Percentiles rank a stretch among this genome's conserved stretches.
Evolutionary conservation across 2,329 filamentous ascomycete genomes (phyloP).

Genomic region (Neospermospora avenae): DNA sequence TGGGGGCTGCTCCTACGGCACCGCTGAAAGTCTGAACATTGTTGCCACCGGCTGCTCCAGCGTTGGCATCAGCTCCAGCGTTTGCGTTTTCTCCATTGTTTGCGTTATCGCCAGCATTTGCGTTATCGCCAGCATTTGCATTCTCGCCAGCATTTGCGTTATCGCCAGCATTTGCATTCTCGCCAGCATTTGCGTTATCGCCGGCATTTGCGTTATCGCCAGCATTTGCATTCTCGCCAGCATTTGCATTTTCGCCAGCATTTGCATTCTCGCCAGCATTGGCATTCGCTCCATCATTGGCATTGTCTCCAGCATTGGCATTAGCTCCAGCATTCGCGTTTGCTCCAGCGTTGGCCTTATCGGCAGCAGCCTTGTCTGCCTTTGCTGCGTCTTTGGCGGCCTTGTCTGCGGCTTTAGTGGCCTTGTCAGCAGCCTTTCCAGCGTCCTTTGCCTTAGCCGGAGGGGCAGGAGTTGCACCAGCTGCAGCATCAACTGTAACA

Average conservation of each 20-base stretch:
- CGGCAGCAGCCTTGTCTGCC: no score
- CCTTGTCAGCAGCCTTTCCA: neutral
- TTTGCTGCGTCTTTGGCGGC: neutral
- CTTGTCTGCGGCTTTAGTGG: neutral
- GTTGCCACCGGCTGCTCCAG: constrained; percentile 30
- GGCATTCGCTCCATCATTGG: constrained; percentile 20
- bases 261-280: no score
- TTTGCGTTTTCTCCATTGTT: neutral
- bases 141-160: neutral
- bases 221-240: neutral
- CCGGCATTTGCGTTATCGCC: neutral
- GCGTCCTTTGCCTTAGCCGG: neutral
- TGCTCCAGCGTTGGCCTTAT: no score
- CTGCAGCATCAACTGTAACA: neutral
- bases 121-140: neutral
- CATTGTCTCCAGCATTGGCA: neutral
- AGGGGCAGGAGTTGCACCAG: neutral
- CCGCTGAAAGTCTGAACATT: constrained; percentile 43
- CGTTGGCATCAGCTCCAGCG: neutral
- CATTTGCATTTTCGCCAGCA: no score
- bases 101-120: no score
- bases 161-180: no score
- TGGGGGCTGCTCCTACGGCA: constrained; percentile 49
- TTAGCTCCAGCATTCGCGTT: no score
- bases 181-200: no score